These are phyloP conservation scores for Anethum foeniculum DNA, from an alignment of 140 eudicot species.

Conservation along the genomic window DNA sequence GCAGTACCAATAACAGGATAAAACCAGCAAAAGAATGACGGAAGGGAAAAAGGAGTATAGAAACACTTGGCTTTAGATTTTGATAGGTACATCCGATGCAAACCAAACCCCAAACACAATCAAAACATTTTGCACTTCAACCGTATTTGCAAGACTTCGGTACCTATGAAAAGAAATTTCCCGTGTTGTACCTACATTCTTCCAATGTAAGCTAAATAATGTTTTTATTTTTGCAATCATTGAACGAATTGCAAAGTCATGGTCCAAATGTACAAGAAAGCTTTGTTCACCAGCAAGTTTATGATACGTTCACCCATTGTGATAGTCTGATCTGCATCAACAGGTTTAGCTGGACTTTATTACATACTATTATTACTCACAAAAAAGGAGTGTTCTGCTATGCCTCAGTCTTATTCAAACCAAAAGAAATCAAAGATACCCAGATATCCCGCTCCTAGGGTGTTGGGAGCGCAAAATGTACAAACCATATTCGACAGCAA, in stretches of 20 bases:
- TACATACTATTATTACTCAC: background rate
- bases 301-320: background rate
- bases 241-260: background rate
- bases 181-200: background rate
- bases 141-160: background rate
- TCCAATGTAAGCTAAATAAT: background rate
- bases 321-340: background rate
- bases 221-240: background rate
- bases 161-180: background rate
- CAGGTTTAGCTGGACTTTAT: constrained; percentile 5
- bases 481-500: constrained; percentile 1
- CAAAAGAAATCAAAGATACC: background rate
- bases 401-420: background rate
- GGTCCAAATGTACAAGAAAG: background rate
- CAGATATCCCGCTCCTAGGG: background rate
- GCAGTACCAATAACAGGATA: no score
- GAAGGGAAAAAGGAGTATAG: background rate
- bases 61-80: background rate
- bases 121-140: background rate
- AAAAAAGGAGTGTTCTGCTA: background rate
- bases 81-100: background rate
- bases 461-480: background rate
- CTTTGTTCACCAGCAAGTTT: background rate
- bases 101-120: background rate
- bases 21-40: no score